phyloP scores from a whole-genome alignment of 768 basidiomycete species.

The Leucosporidium yakuticum region DNA sequence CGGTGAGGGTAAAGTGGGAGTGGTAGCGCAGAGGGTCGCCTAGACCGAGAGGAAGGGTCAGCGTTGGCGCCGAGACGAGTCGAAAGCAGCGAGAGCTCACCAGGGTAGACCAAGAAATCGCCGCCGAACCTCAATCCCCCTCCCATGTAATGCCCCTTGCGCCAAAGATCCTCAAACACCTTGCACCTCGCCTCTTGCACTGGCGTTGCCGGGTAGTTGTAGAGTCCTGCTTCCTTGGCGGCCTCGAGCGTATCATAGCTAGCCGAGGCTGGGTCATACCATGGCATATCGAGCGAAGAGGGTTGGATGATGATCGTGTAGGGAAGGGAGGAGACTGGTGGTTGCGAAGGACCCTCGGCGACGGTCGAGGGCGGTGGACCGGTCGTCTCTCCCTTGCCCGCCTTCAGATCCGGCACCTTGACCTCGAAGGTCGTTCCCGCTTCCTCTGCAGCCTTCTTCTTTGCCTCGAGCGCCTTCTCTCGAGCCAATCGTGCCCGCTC shows the following conservation, averaged over 20 bases:
- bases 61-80: not conserved
- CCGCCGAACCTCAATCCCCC: constrained; percentile 90
- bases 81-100: constrained; percentile 47
- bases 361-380: constrained; percentile 46
- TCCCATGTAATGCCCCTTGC: constrained; percentile 79
- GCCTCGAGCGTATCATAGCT: constrained; percentile 55
- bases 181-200: constrained; percentile 66
- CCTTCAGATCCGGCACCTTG: constrained; percentile 8
- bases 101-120: constrained; percentile 93
- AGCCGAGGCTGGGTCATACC: constrained; percentile 53
- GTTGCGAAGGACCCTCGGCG: not conserved
- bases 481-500: constrained; percentile 37
- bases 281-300: constrained; percentile 57
- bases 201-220: constrained; percentile 41
- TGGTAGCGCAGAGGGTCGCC: constrained; percentile 94
- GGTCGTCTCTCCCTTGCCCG: constrained; percentile 41
- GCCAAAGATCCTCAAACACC: constrained; percentile 74
- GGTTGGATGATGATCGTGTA: constrained; percentile 54
- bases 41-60: constrained; percentile 40
- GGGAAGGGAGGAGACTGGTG: constrained; percentile 3
- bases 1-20: constrained; percentile 86
- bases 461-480: constrained; percentile 34
- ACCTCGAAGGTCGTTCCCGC: constrained; percentile 36
- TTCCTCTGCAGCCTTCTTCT: constrained; percentile 52
- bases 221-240: constrained; percentile 64